A percentile compares a stretch with the other conserved stretches of the same genome.
Evolutionary conservation across 164 flowering plant species (phyloP).

Genomic region (Houttuynia cordata): DNA sequence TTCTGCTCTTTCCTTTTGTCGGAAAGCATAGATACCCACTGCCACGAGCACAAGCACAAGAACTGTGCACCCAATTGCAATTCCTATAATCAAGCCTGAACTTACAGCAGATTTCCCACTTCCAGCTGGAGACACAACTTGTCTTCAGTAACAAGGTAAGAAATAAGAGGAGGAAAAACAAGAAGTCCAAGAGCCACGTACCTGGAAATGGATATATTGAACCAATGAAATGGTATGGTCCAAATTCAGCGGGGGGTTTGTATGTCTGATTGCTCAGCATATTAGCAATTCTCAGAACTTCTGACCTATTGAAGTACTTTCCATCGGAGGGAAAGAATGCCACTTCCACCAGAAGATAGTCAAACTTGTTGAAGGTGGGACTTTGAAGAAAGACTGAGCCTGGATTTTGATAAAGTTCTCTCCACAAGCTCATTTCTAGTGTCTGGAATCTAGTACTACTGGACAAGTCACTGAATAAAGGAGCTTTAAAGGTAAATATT

Average conservation of each 20-base stretch:
- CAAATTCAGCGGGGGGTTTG: constrained; percentile 52
- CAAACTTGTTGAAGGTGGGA: constrained; percentile 53
- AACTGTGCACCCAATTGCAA: constrained; percentile 35
- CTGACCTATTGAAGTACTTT: constrained; percentile 49
- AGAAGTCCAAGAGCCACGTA: constrained; percentile 7
- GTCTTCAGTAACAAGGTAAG: neutral
- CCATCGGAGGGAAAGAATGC: constrained; percentile 58
- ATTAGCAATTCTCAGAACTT: constrained; percentile 55
- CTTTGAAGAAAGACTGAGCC: constrained; percentile 75
- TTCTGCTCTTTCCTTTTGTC: constrained; percentile 69
- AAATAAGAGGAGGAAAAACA: neutral
- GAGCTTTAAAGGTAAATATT: constrained; percentile 61
- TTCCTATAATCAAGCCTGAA: constrained; percentile 26
- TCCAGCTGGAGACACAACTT: constrained; percentile 19
- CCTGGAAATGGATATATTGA: constrained; percentile 46
- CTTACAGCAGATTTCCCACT: constrained; percentile 20
- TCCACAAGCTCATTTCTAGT: constrained; percentile 69
- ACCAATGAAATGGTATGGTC: constrained; percentile 55
- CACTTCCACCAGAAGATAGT: constrained; percentile 65
- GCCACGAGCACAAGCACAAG: constrained; percentile 38
- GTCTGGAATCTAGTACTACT: constrained; percentile 35
- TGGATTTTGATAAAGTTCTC: constrained; percentile 43
- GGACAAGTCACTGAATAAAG: constrained; percentile 56
- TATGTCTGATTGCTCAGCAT: constrained; percentile 43
- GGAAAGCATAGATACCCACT: constrained; percentile 45